Evolutionary conservation across 768 basidiomycete genomes (phyloP).

Genomic region (Naganishia vaughanmartiniae): DNA sequence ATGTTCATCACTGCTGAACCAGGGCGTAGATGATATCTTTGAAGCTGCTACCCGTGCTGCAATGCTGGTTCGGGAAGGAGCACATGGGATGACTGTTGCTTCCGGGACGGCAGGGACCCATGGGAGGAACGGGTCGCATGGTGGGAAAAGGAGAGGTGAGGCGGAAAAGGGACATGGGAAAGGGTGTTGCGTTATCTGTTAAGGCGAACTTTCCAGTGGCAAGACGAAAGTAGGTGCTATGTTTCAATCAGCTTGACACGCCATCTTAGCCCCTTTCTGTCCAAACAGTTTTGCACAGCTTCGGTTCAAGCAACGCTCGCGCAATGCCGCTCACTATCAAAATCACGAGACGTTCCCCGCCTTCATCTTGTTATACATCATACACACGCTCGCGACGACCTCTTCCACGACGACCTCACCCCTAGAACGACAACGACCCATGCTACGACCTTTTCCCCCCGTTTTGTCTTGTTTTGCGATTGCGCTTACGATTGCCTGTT

Average conservation of each 20-base stretch:
- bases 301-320: not conserved
- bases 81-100: constrained; percentile 39
- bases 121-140: constrained; percentile 18
- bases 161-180: constrained; percentile 29
- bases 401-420: no score
- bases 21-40: constrained; percentile 77
- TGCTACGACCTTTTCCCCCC: no score
- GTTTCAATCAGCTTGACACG: not conserved
- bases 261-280: not conserved
- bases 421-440: no score
- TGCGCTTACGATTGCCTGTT: not conserved
- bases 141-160: constrained; percentile 24
- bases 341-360: not conserved
- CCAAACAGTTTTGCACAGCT: not conserved
- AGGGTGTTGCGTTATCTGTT: constrained; percentile 32
- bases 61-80: constrained; percentile 81
- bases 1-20: constrained; percentile 69
- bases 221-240: not conserved
- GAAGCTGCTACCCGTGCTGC: constrained; percentile 94
- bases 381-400: not conserved
- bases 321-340: constrained; percentile 3
- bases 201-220: not conserved
- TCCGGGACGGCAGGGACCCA: constrained; percentile 1
- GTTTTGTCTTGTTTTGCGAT: no score
- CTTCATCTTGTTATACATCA: no score